These are phyloP conservation scores for Lindgomyces ingoldianus DNA, from an alignment of 495 filamentous ascomycete genomes.

Conservation along the genomic window DNA sequence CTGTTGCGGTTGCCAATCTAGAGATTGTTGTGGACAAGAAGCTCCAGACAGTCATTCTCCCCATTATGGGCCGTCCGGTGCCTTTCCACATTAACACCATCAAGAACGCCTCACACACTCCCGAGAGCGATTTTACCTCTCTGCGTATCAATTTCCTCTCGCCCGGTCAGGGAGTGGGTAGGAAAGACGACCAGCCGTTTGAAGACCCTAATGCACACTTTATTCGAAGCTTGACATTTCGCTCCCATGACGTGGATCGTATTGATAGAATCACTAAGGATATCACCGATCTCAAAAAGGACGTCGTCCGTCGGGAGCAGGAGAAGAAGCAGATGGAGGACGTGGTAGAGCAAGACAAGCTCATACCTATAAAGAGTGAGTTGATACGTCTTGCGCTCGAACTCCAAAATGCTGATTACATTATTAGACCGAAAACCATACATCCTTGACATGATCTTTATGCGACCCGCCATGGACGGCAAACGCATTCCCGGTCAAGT, in stretches of 20 bases:
- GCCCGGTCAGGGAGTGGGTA: conserved; percentile 93
- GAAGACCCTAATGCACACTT: conserved; percentile 96
- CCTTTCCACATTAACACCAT: conserved; percentile 99
- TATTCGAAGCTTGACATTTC: conserved; percentile 89
- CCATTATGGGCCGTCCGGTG: conserved; percentile 96
- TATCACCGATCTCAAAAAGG: conserved; percentile 92
- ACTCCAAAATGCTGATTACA: conserved; percentile 13
- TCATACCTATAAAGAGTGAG: conserved; percentile 65
- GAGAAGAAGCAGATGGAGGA: conserved; percentile 99
- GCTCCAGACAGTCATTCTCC: conserved; percentile 84
- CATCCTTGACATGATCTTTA: conserved; percentile 85
- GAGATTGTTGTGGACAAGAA: conserved; percentile 87
- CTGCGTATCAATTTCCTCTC: conserved; percentile 96
- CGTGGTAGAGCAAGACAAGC: conserved; percentile 98
- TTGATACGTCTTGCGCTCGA: background rate
- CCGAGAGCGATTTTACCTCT: conserved; percentile 87
- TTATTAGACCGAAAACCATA: conserved; percentile 78
- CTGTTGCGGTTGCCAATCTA: conserved; percentile 75
- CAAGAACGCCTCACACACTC: conserved; percentile 66
- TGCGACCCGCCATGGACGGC: conserved; percentile 90
- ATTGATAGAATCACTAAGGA: conserved; percentile 85
- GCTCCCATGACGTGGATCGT: conserved; percentile 82
- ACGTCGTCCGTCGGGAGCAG: conserved; percentile 83
- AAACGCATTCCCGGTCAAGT: conserved; percentile 94
- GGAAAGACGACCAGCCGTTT: conserved; percentile 98